Evolutionary conservation across 2,329 filamentous ascomycete genomes (phyloP).

Genomic region (Penicillium sp.): DNA sequence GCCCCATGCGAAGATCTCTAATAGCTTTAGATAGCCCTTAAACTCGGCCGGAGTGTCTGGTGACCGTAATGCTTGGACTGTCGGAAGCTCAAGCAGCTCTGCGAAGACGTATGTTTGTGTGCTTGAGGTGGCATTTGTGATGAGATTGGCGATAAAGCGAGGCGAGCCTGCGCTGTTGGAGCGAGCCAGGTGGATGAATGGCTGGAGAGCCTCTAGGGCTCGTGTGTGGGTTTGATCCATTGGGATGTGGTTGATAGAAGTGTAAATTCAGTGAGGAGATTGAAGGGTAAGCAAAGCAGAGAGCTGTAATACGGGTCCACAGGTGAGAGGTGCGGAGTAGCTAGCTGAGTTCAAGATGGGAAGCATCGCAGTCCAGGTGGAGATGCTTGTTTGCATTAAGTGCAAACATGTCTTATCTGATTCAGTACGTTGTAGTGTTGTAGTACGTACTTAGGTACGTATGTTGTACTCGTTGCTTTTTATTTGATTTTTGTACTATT

Average conservation of each 20-base stretch:
- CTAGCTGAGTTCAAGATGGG: not conserved
- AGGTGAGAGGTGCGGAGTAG: not conserved
- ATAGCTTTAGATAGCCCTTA: constrained; percentile 62
- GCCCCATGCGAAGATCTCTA: constrained; percentile 89
- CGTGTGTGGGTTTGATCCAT: constrained; percentile 52
- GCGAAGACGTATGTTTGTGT: constrained; percentile 89
- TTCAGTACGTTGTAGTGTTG: not conserved
- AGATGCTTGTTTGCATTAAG: constrained; percentile 19
- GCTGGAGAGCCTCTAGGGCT: constrained; percentile 63
- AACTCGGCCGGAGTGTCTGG: constrained; percentile 59
- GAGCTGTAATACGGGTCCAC: not conserved
- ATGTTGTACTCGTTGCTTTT: too few relatives aligned
- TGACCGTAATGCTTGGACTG: constrained; percentile 69
- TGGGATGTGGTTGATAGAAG: not conserved
- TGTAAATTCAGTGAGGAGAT: not conserved
- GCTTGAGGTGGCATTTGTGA: constrained; percentile 83
- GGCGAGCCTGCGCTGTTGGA: constrained; percentile 70
- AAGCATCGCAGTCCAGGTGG: constrained; percentile 1
- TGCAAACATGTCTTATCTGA: constrained; percentile 25
- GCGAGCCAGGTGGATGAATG: constrained; percentile 86
- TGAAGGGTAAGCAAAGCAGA: not conserved
- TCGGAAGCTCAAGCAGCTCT: constrained; percentile 79
- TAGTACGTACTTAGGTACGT: too few relatives aligned
- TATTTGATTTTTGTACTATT: too few relatives aligned
- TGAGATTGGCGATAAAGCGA: constrained; percentile 78